Conservation (phyloP, 2,329 filamentous ascomycete species). For the Monosporascus sp. region DNA sequence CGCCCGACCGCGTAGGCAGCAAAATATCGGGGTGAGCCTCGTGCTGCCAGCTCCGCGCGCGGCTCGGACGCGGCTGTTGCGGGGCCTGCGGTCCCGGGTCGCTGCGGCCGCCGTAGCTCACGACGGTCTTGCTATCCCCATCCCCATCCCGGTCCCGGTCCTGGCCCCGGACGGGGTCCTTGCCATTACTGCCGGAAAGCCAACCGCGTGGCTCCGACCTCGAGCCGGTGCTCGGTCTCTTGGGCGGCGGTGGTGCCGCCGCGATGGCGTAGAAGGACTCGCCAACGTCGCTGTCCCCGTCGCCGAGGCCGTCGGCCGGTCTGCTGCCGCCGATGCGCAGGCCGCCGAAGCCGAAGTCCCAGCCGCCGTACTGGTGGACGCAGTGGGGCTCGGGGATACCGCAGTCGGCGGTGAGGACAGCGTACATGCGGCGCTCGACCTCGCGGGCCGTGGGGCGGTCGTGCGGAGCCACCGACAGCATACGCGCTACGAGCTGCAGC, state of each 20-base stretch:
- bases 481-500: slow-evolving; percentile 47
- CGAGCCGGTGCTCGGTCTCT: background rate
- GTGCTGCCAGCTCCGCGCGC: background rate
- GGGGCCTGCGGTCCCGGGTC: background rate
- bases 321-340: slow-evolving; percentile 26
- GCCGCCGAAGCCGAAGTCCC: slow-evolving; percentile 25
- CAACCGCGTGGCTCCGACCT: background rate
- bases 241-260: too few species aligned
- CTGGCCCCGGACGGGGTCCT: too few species aligned
- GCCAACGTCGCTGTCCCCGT: too few species aligned
- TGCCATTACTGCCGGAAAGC: background rate
- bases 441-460: slow-evolving; percentile 49
- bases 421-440: slow-evolving; percentile 47
- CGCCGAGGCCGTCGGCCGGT: background rate
- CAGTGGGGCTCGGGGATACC: slow-evolving; percentile 47
- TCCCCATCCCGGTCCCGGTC: too few species aligned
- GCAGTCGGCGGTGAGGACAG: slow-evolving; percentile 45
- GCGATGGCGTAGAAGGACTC: too few species aligned
- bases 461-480: slow-evolving; percentile 47
- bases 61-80: background rate
- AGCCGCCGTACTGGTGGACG: slow-evolving; percentile 41
- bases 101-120: background rate
- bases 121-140: background rate
- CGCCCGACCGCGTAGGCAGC: background rate
- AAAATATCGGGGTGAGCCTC: background rate